These are phyloP conservation scores for Colletotrichum sp. DNA, from an alignment of 2,329 filamentous ascomycete genomes.

Conservation along the genomic window DNA sequence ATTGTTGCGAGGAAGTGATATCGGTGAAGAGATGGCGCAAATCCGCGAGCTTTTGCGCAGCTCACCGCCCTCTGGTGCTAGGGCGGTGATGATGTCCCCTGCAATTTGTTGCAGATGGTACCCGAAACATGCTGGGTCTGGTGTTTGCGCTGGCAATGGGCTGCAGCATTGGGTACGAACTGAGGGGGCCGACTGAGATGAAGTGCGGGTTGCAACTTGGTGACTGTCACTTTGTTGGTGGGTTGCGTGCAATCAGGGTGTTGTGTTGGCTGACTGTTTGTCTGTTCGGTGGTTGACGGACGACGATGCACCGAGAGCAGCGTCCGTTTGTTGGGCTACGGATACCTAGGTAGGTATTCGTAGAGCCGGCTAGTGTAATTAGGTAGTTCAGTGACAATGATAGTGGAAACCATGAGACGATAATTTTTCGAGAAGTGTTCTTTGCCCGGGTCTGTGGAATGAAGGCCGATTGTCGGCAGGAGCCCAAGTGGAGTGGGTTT, in stretches of 20 bases:
- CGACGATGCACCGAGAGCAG: neutral
- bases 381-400: neutral
- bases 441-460: neutral
- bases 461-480: neutral
- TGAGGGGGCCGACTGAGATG: neutral
- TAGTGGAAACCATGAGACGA: neutral
- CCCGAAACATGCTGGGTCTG: neutral
- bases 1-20: neutral
- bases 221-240: neutral
- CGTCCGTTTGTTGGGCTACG: neutral
- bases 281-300: neutral
- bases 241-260: neutral
- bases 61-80: conserved; percentile 13
- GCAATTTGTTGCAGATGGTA: neutral
- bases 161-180: neutral
- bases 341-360: neutral
- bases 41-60: neutral
- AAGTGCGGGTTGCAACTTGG: neutral
- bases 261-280: neutral
- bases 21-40: conserved; percentile 8
- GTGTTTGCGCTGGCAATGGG: neutral
- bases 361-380: neutral
- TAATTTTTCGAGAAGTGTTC: neutral
- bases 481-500: neutral
- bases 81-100: neutral